These are phyloP conservation scores for Pilasporangium apinafurcum DNA, from an alignment of 352 stramenopile species.

Conservation along the genomic window DNA sequence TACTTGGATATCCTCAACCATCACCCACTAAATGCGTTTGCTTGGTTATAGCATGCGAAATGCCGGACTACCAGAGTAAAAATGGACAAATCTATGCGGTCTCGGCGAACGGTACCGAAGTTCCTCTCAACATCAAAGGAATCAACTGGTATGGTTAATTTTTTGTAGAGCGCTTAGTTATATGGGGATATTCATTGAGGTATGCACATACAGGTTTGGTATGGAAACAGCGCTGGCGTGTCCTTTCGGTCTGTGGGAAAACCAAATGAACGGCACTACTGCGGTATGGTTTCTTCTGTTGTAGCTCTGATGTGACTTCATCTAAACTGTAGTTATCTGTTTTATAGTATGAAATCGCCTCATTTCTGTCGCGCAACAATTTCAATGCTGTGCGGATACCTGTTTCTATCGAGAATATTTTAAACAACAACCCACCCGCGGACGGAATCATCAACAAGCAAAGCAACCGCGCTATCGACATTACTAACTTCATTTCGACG, in stretches of 20 bases:
- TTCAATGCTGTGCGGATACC: conserved; percentile 75
- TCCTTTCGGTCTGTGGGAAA: conserved; percentile 75
- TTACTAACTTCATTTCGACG: conserved; percentile 62
- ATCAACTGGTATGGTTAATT: conserved; percentile 42
- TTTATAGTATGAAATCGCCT: conserved; percentile 60
- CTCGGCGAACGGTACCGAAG: conserved; percentile 56
- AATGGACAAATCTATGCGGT: conserved; percentile 55
- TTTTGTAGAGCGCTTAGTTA: background rate
- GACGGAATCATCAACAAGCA: conserved; percentile 59
- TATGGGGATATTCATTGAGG: background rate
- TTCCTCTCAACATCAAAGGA: conserved; percentile 66
- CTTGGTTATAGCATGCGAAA: conserved; percentile 28
- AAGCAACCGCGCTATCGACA: conserved; percentile 67
- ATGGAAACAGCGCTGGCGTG: conserved; percentile 67
- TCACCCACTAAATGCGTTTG: background rate
- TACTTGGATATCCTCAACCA: conserved; percentile 8
- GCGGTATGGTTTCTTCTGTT: conserved; percentile 33
- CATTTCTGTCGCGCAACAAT: conserved; percentile 76
- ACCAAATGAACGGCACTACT: conserved; percentile 64
- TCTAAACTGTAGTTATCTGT: too few species aligned
- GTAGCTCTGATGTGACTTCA: too few species aligned
- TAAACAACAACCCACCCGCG: conserved; percentile 54
- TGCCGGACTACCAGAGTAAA: conserved; percentile 75
- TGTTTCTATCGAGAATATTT: conserved; percentile 58
- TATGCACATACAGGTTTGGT: conserved; percentile 53